Evolutionary conservation across 2,329 filamentous ascomycete genomes (phyloP), one percentile per base, ranked within the genome.

Genomic region (Sporothrix dimorphospora): DNA sequence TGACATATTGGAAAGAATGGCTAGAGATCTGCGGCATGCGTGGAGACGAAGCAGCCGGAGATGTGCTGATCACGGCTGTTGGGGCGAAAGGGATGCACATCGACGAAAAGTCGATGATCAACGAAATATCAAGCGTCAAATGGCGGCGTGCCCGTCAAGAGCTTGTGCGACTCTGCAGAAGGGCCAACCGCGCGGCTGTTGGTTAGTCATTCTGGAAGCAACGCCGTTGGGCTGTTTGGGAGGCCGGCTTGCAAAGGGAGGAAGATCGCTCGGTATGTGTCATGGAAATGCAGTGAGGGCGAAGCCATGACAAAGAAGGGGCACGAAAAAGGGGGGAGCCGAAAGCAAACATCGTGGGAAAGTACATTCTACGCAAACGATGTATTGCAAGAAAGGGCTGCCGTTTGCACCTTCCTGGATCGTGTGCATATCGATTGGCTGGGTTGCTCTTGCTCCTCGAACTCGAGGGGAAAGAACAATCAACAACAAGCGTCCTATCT

Each of bases 401-500:
- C 27, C 19, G 30, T 38, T n/a, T 38, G 59, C n/a, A 27, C n/a
- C n/a, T 63, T 24, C 59, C 59, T 45, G 9, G 7, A 42, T 16
- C 3, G 38, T 42, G 14, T 40, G n/a, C 12, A 38, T 4, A n/a
- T 45, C 38, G 38, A 24, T 27, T 63, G 59, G 59, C 9, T n/a
- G 9, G 30, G 7, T n/a, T 59, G 34, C n/a, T 16, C n/a, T 21
- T 45, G 38, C 12, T 24, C 14, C 16, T 45, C 30, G 21, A 45
- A 42, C 53, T 24, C 5, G 40, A 65, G n/a, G n/a, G 40, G 67
- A 34, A 69, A 21, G 47, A 51, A 42, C 67, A 14, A 47, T 65
- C 59, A 21, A 19, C 55, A n/a, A n/a, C 11, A 12, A 63, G 11
- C 19, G 34, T 42, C 38, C 38, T 65, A 45, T 45, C 34, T 63